A percentile compares a stretch with the other conserved stretches of the same genome.
These are phyloP conservation scores for Raphanus hybrid DNA, from an alignment of 441 rosid species.

Conservation along the genomic window DNA sequence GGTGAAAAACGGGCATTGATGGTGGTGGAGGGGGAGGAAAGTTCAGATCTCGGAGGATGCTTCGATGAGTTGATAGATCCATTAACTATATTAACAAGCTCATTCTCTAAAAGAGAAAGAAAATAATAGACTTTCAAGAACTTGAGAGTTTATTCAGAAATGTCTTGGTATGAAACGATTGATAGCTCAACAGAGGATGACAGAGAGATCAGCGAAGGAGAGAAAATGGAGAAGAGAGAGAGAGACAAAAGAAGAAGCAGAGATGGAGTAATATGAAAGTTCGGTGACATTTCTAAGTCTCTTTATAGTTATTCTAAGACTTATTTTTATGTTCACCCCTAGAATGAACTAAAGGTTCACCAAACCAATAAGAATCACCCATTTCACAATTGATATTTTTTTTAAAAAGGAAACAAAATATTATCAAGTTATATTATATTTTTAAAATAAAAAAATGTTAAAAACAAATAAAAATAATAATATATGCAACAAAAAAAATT, in stretches of 20 bases:
- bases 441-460: no score
- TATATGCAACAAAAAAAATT: no score
- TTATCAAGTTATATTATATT: no score
- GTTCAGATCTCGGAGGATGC: slow-evolving; percentile 12
- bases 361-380: no score
- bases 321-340: no score
- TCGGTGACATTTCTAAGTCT: slow-evolving; percentile 34
- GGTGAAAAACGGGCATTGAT: slow-evolving; percentile 33
- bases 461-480: no score
- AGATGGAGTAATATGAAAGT: slow-evolving; percentile 35
- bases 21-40: slow-evolving; percentile 34
- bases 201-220: slow-evolving; percentile 24
- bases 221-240: slow-evolving; percentile 32
- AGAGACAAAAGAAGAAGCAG: slow-evolving; percentile 29
- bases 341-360: no score
- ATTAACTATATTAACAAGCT: slow-evolving; percentile 20
- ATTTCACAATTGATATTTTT: no score
- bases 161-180: neutral
- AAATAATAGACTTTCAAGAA: slow-evolving; percentile 33
- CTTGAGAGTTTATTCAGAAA: slow-evolving; percentile 30
- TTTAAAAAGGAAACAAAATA: no score
- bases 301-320: slow-evolving; percentile 9
- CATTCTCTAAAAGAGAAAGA: slow-evolving; percentile 22
- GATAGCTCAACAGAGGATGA: neutral
- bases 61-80: slow-evolving; percentile 31